Percentiles rank a stretch among this genome's conserved stretches.
Conservation (phyloP, 208 protist species). For the Acanthamoeba lenticulata region DNA sequence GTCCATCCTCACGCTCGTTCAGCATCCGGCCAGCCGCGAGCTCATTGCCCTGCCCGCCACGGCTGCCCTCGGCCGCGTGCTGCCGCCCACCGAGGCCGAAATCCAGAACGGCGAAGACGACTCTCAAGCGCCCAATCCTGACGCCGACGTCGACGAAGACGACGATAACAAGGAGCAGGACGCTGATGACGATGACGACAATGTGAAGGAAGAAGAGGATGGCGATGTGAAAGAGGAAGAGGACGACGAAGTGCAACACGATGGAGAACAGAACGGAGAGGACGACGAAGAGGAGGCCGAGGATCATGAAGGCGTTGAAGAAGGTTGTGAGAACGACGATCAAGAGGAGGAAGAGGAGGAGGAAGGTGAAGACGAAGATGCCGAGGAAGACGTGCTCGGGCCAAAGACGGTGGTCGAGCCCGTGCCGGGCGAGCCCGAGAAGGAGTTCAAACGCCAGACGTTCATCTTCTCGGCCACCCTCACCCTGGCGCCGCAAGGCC, state of each 20-base stretch:
- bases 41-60: background rate
- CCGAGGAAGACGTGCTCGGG: conserved; percentile 35
- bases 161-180: background rate
- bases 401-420: background rate
- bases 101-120: conserved; percentile 77
- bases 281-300: conserved; percentile 63
- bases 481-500: conserved; percentile 63
- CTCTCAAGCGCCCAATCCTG: too few relatives aligned
- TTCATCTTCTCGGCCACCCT: conserved; percentile 89
- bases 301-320: too few relatives aligned
- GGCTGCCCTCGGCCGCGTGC: background rate
- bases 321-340: background rate
- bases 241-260: conserved; percentile 4
- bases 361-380: background rate
- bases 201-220: background rate
- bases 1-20: conserved; percentile 76
- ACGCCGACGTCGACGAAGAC: conserved; percentile 85
- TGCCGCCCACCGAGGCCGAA: background rate
- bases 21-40: background rate
- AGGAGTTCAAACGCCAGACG: conserved; percentile 79
- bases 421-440: background rate
- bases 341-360: conserved; percentile 63
- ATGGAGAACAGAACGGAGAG: conserved; percentile 15
- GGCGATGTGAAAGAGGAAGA: background rate
- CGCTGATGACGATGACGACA: background rate